These are phyloP conservation scores for Aureobasidium lini DNA, from an alignment of 2,329 filamentous ascomycete genomes.

Conservation along the genomic window DNA sequence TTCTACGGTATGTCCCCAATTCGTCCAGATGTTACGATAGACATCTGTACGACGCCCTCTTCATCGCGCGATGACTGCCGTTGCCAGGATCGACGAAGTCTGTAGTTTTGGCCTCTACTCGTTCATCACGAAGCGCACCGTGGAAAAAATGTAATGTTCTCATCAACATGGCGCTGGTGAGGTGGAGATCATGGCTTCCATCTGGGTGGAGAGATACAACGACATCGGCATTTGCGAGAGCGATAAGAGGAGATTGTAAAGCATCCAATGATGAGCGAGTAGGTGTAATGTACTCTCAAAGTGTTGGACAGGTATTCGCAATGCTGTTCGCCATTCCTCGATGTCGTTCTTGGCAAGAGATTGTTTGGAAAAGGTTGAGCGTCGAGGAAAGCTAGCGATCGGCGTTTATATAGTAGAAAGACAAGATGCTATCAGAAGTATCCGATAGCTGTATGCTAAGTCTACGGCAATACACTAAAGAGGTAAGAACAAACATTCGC, in stretches of 20 bases:
- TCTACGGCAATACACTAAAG: no score
- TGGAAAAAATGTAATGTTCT: neutral
- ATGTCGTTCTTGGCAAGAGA: no score
- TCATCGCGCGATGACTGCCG: neutral
- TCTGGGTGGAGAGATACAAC: neutral
- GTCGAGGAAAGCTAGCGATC: no score
- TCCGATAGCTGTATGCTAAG: no score
- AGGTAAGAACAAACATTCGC: no score
- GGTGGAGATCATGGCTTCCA: neutral
- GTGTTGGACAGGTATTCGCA: no score
- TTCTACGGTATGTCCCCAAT: neutral
- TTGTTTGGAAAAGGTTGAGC: no score
- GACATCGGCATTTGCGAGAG: neutral
- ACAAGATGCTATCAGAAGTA: no score
- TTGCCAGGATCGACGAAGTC: neutral
- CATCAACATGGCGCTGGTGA: neutral
- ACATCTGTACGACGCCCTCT: neutral
- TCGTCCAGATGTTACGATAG: neutral
- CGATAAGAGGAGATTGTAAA: neutral
- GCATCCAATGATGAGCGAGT: no score
- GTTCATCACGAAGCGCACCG: neutral
- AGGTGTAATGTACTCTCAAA: no score
- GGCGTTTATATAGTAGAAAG: no score
- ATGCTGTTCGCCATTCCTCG: no score
- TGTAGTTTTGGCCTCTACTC: neutral